These are phyloP conservation scores for Colletotrichum sublineola DNA, from an alignment of 2,329 filamentous ascomycete species.

Conservation along the genomic window DNA sequence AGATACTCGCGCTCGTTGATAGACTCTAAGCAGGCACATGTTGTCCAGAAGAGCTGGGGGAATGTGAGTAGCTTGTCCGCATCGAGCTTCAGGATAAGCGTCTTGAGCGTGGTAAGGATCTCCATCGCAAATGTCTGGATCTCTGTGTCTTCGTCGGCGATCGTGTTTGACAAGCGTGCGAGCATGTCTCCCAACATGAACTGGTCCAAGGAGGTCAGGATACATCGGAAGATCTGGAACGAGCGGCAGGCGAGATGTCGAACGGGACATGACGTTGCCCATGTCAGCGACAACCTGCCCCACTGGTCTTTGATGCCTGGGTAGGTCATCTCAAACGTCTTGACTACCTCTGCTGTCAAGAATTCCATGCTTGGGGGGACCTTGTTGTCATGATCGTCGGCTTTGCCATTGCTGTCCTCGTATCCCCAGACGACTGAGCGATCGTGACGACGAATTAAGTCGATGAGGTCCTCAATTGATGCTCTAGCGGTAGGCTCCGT, in stretches of 20 bases:
- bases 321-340: conserved; percentile 86
- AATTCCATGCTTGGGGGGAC: conserved; percentile 91
- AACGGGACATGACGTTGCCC: conserved; percentile 97
- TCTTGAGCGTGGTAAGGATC: conserved; percentile 92
- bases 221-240: conserved; percentile 96
- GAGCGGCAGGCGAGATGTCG: conserved; percentile 95
- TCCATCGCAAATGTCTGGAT: conserved; percentile 99
- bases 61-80: conserved; percentile 86
- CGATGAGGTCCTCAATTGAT: conserved; percentile 88
- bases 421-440: conserved; percentile 91
- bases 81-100: conserved; percentile 88
- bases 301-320: conserved; percentile 91
- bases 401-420: conserved; percentile 88
- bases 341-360: conserved; percentile 84
- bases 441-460: conserved; percentile 87
- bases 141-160: conserved; percentile 93
- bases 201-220: conserved; percentile 90
- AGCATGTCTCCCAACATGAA: conserved; percentile 98
- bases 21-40: conserved; percentile 94
- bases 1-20: conserved; percentile 97
- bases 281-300: conserved; percentile 90
- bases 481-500: conserved; percentile 73
- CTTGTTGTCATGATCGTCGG: conserved; percentile 78
- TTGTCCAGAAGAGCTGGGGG: conserved; percentile 97
- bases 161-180: conserved; percentile 92